Conservation (phyloP, 495 filamentous ascomycete genomes). For the Penicillium dipodomyicola region DNA sequence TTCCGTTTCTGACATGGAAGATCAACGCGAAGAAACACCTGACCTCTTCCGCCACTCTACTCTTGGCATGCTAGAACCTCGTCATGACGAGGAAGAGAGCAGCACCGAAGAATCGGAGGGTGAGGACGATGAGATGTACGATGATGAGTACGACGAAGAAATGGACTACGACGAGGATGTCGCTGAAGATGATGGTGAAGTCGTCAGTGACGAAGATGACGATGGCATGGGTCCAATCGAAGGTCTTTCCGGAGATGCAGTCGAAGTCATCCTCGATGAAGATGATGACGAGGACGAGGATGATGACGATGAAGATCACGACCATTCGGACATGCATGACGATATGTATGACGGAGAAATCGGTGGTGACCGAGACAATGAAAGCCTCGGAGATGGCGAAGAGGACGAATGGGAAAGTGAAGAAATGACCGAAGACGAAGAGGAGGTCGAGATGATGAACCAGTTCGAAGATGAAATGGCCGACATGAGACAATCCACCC, state of each 20-base stretch:
- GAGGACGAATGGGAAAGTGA: conserved; percentile 63
- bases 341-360: conserved; percentile 54
- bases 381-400: conserved; percentile 54
- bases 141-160: conserved; percentile 83
- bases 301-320: conserved; percentile 68
- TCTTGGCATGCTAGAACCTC: conserved; percentile 88
- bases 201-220: conserved; percentile 87
- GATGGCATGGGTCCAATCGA: conserved; percentile 81
- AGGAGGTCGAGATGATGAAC: conserved; percentile 54
- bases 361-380: conserved; percentile 63
- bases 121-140: conserved; percentile 80
- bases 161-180: conserved; percentile 85
- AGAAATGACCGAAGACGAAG: conserved; percentile 53
- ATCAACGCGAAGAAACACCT: conserved; percentile 91
- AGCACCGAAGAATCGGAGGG: conserved; percentile 61
- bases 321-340: conserved; percentile 54
- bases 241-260: conserved; percentile 75
- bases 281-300: conserved; percentile 61
- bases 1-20: conserved; percentile 82
- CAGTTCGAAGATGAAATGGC: conserved; percentile 51
- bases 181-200: conserved; percentile 75
- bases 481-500: conserved; percentile 66
- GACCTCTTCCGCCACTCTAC: conserved; percentile 97
- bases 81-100: conserved; percentile 73
- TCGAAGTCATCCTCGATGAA: conserved; percentile 83